phyloP scores from a whole-genome alignment of 768 basidiomycete species.

The Leucogyrophana mollusca region DNA sequence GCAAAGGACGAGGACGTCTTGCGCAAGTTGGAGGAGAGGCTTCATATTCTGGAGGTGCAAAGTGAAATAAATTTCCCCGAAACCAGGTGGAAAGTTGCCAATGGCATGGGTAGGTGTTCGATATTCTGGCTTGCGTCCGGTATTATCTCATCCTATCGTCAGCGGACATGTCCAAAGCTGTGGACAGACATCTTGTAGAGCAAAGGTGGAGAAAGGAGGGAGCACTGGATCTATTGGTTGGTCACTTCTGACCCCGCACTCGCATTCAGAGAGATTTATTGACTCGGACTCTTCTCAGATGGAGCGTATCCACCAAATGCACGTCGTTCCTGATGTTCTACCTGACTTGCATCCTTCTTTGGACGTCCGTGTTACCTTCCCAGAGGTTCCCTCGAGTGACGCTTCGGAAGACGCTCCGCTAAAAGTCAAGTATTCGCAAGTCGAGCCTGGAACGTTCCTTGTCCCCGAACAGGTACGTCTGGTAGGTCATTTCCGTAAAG shows the following conservation, averaged over 20 bases:
- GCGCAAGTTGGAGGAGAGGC: constrained; percentile 45
- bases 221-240: constrained; percentile 78
- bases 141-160: constrained; percentile 1
- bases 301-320: constrained; percentile 91
- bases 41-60: constrained; percentile 71
- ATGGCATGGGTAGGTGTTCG: constrained; percentile 69
- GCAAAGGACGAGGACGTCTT: constrained; percentile 35
- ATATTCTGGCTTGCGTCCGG: background rate
- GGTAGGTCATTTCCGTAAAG: background rate
- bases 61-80: constrained; percentile 83
- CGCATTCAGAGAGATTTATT: too few relatives aligned
- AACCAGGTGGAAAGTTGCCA: constrained; percentile 73
- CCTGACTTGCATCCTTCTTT: constrained; percentile 68
- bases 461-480: constrained; percentile 61
- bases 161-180: constrained; percentile 69
- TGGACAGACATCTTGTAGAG: constrained; percentile 80
- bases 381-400: constrained; percentile 28
- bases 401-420: constrained; percentile 15
- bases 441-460: constrained; percentile 73
- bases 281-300: constrained; percentile 50
- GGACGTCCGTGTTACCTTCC: constrained; percentile 69
- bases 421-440: constrained; percentile 32
- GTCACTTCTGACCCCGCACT: constrained; percentile 25
- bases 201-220: constrained; percentile 86
- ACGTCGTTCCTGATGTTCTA: constrained; percentile 85